Evolutionary conservation across 257 asterid species (phyloP), one percentile per base, ranked within the genome.

Genomic region (Primulina eburnea): DNA sequence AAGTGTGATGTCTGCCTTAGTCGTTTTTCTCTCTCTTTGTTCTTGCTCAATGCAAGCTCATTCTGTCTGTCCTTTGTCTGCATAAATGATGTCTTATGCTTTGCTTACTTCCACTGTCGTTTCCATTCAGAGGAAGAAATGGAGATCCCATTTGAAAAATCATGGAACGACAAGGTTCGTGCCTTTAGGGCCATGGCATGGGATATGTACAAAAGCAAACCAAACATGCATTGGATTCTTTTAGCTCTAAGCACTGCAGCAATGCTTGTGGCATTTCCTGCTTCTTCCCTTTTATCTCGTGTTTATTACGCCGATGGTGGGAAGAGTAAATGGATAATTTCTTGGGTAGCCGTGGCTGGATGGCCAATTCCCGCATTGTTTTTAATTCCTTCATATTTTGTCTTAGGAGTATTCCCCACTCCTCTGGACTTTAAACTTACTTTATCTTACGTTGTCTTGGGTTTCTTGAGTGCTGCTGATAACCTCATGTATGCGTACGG

Each of bases 301-400:
- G 71, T 92, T 77, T 92, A 92, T 66, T 92, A 63, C 72, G 79
- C 96, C 64, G 77, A 92, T 37, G 98, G 98, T 16, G 97, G 98
- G 67, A 78, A 73, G 60, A 92, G 96, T 69, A 92, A 90, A 76
- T 92, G 98, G 98, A 83, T 92, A 58, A 85, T 85, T 35, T 90
- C 98, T 17, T 92, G 97, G 97, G 90, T 79, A 32, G 96, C 97
- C 1, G 97, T 87, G 18, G 97, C 95, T 1, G 97, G 97, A n/a
- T 92, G 98, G 97, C 98, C 98, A 55, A 77, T 92, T 43, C 82
- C 89, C 4, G 84, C 82, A 2, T 55, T 92, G 7, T 82, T 84
- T 74, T 74, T 92, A 68, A 62, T 90, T 55, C 98, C 98, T 0
- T 77, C 81, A 0, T 92, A 90, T 82, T 82, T 81, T 28, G 11